A percentile compares a stretch with the other conserved stretches of the same genome.
Conservation (phyloP, 202 grass and related monocot genomes). For the Sporobolus alterniflorus region DNA sequence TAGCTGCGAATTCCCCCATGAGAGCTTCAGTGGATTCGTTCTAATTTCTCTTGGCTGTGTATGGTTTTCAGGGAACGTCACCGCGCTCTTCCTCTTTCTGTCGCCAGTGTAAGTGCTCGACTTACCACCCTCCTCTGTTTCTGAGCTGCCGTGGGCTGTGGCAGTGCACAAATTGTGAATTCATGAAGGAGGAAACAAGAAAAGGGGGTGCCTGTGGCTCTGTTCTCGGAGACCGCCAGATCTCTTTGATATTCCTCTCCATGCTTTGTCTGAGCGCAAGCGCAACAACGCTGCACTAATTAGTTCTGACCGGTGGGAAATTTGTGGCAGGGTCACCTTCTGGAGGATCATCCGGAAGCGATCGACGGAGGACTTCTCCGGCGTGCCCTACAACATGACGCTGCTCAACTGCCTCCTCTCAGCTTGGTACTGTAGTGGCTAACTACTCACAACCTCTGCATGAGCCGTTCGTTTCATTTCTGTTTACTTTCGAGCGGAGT, state of each 20-base stretch:
- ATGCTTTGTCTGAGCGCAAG: background rate
- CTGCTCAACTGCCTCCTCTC: slow-evolving; percentile 99
- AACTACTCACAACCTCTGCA: background rate
- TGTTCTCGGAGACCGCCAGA: background rate
- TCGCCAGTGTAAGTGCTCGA: slow-evolving; percentile 69
- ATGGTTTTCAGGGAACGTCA: slow-evolving; percentile 63
- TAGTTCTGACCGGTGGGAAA: slow-evolving; percentile 11
- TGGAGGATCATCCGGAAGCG: slow-evolving; percentile 73
- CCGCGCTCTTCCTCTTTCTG: slow-evolving; percentile 84
- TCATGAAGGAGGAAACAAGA: background rate
- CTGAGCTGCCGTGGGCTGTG: background rate
- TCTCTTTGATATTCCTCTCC: background rate
- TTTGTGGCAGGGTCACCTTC: slow-evolving; percentile 76
- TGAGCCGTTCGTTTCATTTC: background rate
- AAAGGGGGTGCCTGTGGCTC: background rate
- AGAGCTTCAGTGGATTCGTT: background rate
- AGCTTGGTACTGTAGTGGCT: slow-evolving; percentile 60
- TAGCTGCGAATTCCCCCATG: background rate
- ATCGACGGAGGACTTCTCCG: slow-evolving; percentile 98
- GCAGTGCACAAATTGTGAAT: background rate
- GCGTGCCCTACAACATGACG: slow-evolving; percentile 98
- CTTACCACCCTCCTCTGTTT: background rate
- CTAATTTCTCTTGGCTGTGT: background rate
- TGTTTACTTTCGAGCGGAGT: too few relatives aligned
- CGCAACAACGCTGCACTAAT: too few relatives aligned